These are phyloP conservation scores for Ampelocalamus luodianensis DNA, from an alignment of 176 grass and related monocot genomes.

Conservation along the genomic window DNA sequence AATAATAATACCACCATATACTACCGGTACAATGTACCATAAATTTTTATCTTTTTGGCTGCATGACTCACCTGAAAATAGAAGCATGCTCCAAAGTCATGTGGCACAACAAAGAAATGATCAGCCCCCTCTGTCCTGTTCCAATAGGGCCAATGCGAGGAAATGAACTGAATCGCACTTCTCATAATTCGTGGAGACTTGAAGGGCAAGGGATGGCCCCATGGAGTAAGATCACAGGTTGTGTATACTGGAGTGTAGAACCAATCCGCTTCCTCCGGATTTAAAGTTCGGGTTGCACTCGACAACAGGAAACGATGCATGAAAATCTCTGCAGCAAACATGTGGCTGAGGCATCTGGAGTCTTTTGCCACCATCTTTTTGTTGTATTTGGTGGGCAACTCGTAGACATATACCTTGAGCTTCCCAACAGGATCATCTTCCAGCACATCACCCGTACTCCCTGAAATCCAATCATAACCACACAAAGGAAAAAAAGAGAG, in stretches of 20 bases:
- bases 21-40: too few relatives aligned
- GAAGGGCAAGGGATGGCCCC: conserved; percentile 73
- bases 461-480: conserved; percentile 25
- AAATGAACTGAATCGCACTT: conserved; percentile 64
- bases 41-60: not conserved
- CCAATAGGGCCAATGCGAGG: conserved; percentile 70
- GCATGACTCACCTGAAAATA: conserved; percentile 54
- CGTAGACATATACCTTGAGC: conserved; percentile 74
- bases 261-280: conserved; percentile 79
- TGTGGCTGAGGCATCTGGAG: conserved; percentile 72
- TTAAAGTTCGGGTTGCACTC: conserved; percentile 56
- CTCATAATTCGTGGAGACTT: conserved; percentile 77
- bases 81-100: conserved; percentile 76
- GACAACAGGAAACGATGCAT: conserved; percentile 73
- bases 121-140: conserved; percentile 64
- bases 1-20: too few relatives aligned
- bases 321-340: conserved; percentile 83
- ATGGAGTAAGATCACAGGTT: conserved; percentile 65
- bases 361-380: conserved; percentile 73
- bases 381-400: conserved; percentile 74
- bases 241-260: conserved; percentile 75
- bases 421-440: conserved; percentile 79
- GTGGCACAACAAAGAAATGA: conserved; percentile 67
- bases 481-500: not conserved
- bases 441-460: conserved; percentile 69